Conservation (phyloP, 1,139 yeast genomes). For the Blastobotrys malaysiensis region DNA sequence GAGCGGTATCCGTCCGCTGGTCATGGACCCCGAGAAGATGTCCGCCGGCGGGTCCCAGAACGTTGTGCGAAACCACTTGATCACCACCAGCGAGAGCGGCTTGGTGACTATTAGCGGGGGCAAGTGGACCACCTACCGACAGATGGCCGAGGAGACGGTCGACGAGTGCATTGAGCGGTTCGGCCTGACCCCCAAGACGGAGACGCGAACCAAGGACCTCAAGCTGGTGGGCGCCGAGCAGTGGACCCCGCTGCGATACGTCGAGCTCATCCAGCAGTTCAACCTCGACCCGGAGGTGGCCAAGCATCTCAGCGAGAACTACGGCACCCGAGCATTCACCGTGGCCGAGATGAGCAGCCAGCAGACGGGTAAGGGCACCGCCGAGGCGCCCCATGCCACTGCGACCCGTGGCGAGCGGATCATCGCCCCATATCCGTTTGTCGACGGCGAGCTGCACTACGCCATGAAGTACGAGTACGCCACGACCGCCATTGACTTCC, state of each 20-base stretch:
- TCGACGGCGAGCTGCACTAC: slow-evolving; percentile 86
- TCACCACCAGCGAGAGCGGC: slow-evolving; percentile 66
- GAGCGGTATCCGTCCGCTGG: slow-evolving; percentile 96
- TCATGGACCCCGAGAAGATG: slow-evolving; percentile 70
- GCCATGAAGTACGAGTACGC: slow-evolving; percentile 79
- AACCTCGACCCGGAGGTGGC: slow-evolving; percentile 72
- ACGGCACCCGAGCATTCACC: slow-evolving; percentile 75
- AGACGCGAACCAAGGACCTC: slow-evolving; percentile 51
- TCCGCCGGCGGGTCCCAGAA: slow-evolving; percentile 60
- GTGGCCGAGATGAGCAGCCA: slow-evolving; percentile 54
- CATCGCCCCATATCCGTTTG: slow-evolving; percentile 73
- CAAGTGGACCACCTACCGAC: slow-evolving; percentile 97
- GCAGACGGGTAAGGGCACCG: slow-evolving; percentile 21
- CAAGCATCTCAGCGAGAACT: slow-evolving; percentile 75
- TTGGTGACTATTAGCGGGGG: slow-evolving; percentile 92
- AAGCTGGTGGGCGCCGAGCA: slow-evolving; percentile 71
- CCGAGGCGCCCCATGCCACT: slow-evolving; percentile 19
- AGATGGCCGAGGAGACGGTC: slow-evolving; percentile 94
- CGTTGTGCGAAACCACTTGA: slow-evolving; percentile 83
- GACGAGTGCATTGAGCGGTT: slow-evolving; percentile 60
- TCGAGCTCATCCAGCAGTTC: slow-evolving; percentile 78
- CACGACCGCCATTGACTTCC: slow-evolving; percentile 82
- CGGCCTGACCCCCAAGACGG: slow-evolving; percentile 37
- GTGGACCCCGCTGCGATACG: slow-evolving; percentile 61
- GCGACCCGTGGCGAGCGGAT: slow-evolving; percentile 33